A percentile compares a stretch with the other conserved stretches of the same genome.
Conservation (phyloP, 2,329 filamentous ascomycete species). For the Cladophialophora immunda region DNA sequence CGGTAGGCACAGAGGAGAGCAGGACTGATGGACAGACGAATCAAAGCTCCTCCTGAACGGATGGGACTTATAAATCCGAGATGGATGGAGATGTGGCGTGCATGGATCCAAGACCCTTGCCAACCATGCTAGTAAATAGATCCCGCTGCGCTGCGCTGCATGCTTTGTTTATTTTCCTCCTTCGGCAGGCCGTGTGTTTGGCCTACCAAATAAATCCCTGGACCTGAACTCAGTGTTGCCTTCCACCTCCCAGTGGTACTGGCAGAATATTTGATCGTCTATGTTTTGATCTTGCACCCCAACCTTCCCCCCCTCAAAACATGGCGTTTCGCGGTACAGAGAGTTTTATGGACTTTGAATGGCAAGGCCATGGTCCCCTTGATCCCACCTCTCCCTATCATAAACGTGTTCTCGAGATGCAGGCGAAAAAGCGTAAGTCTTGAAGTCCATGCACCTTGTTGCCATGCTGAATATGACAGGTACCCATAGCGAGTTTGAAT, state of each 20-base stretch:
- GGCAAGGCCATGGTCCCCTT: constrained; percentile 55
- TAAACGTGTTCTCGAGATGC: constrained; percentile 53
- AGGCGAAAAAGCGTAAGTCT: constrained; percentile 54
- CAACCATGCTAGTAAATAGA: neutral
- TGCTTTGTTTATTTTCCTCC: constrained; percentile 15
- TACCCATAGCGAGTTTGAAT: constrained; percentile 52
- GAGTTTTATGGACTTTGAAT: constrained; percentile 62
- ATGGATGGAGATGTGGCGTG: neutral
- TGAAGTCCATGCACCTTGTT: constrained; percentile 4
- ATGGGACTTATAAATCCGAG: constrained; percentile 2
- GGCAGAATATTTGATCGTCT: neutral
- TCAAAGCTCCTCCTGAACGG: neutral
- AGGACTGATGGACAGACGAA: neutral
- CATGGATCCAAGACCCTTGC: neutral
- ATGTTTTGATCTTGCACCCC: neutral
- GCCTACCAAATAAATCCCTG: neutral
- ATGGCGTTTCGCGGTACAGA: constrained; percentile 47
- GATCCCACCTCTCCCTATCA: constrained; percentile 58
- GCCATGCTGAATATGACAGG: constrained; percentile 43
- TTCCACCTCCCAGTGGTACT: constrained; percentile 3
- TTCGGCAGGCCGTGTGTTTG: neutral
- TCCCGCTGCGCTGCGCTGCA: constrained; percentile 1
- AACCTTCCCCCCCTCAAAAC: neutral
- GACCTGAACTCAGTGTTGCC: neutral
- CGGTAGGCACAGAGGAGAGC: neutral